Conservation (phyloP, 2,329 filamentous ascomycete genomes). For the Alternaria hordeiaustralica region DNA sequence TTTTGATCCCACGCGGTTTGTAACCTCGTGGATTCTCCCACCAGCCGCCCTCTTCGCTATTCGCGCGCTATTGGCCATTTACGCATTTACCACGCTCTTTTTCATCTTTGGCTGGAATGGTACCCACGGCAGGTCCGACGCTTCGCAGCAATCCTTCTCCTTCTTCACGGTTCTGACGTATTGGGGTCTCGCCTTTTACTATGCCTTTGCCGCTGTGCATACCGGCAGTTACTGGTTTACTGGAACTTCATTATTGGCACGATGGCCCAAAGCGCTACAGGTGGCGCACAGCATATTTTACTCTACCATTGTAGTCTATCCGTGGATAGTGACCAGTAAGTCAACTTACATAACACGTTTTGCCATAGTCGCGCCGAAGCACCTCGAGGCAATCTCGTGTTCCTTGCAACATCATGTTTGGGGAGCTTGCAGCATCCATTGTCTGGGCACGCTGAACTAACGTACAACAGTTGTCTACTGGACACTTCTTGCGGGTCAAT, state of each 20-base stretch:
- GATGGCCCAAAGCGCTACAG: constrained; percentile 49
- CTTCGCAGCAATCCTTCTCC: constrained; percentile 66
- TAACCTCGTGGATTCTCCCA: constrained; percentile 81
- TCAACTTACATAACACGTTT: constrained; percentile 4
- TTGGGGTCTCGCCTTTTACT: constrained; percentile 85
- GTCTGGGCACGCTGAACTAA: constrained; percentile 13
- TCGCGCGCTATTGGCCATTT: constrained; percentile 63
- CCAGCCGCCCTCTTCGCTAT: constrained; percentile 67
- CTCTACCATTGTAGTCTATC: constrained; percentile 51
- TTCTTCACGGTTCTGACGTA: constrained; percentile 85
- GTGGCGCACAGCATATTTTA: constrained; percentile 51
- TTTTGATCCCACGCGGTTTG: constrained; percentile 65
- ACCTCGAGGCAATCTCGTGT: neutral
- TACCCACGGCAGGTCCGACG: constrained; percentile 57
- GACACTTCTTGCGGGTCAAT: constrained; percentile 47
- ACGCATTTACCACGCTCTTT: constrained; percentile 73
- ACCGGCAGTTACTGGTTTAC: constrained; percentile 67
- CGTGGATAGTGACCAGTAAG: constrained; percentile 54
- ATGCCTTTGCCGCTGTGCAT: constrained; percentile 70
- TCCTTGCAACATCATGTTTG: neutral
- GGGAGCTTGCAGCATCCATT: neutral
- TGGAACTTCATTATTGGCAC: constrained; percentile 45
- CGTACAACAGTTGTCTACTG: constrained; percentile 50
- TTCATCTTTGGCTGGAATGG: constrained; percentile 72
- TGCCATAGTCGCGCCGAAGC: neutral